Percentiles rank a stretch among this genome's conserved stretches.
phyloP scores from a whole-genome alignment of 2,329 filamentous ascomycete genomes.

The Trichoderma citrinoviride region DNA sequence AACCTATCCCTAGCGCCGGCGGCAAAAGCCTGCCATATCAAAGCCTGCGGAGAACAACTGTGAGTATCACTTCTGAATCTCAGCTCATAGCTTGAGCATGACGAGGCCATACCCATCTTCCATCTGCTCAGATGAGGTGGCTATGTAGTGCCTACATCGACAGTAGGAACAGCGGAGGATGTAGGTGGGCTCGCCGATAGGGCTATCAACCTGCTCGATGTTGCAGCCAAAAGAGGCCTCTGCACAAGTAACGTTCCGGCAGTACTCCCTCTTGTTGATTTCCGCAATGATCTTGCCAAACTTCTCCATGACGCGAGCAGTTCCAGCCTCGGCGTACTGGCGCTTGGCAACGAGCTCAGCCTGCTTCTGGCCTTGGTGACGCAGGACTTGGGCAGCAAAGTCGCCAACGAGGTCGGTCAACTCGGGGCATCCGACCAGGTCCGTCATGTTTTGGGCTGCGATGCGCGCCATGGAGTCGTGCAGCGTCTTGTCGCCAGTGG shows the following conservation, averaged over 20 bases:
- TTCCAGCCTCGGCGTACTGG: slow-evolving; percentile 2
- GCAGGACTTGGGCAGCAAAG: neutral
- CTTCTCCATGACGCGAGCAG: neutral
- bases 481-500: slow-evolving; percentile 9
- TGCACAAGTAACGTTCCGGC: neutral
- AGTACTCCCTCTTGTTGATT: neutral
- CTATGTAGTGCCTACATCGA: slow-evolving; percentile 1
- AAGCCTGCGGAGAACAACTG: neutral
- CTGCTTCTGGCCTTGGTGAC: neutral
- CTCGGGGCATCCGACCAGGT: neutral
- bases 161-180: slow-evolving; percentile 13
- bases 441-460: neutral
- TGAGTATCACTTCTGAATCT: too few species aligned
- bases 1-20: slow-evolving; percentile 31
- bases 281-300: neutral
- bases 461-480: slow-evolving; percentile 6
- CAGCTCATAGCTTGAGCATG: too few species aligned
- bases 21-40: slow-evolving; percentile 31
- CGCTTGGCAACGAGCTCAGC: neutral
- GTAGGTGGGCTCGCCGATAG: neutral
- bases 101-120: neutral
- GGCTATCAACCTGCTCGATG: neutral
- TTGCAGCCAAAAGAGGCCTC: neutral
- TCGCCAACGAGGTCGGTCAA: slow-evolving; percentile 1
- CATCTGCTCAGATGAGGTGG: neutral